Conservation (phyloP, 2,329 filamentous ascomycete species). For the Helotiales sp. region DNA sequence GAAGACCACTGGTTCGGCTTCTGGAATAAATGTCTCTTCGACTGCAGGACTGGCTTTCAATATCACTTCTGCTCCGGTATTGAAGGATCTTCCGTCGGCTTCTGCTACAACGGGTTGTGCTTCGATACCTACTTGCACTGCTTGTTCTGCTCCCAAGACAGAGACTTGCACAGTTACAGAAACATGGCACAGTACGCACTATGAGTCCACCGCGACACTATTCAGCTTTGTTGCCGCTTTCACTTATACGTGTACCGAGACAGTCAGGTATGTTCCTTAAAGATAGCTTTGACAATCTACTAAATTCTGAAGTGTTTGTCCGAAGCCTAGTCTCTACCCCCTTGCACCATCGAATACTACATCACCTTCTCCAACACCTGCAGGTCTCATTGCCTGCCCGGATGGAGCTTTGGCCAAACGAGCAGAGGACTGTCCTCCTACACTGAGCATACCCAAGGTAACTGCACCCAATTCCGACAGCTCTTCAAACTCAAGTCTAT, state of each 20-base stretch:
- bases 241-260: slow-evolving; percentile 36
- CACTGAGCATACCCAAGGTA: not conserved
- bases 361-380: not conserved
- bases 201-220: slow-evolving; percentile 31
- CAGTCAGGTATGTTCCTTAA: slow-evolving; percentile 25
- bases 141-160: slow-evolving; percentile 27
- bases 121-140: slow-evolving; percentile 11
- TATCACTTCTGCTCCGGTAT: slow-evolving; percentile 14
- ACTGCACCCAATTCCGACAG: not conserved
- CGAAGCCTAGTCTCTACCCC: slow-evolving; percentile 12
- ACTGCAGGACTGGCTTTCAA: not conserved
- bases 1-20: not conserved
- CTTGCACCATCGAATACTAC: slow-evolving; percentile 4
- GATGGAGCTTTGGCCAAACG: slow-evolving; percentile 25
- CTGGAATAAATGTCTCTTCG: not conserved
- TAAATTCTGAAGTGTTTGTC: slow-evolving; percentile 20
- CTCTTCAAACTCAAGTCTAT: not conserved
- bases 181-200: slow-evolving; percentile 36
- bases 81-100: not conserved
- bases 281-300: not conserved
- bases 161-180: slow-evolving; percentile 35
- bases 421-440: slow-evolving; percentile 19
- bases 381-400: slow-evolving; percentile 20
- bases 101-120: not conserved
- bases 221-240: slow-evolving; percentile 32